Conservation (phyloP, 2,329 filamentous ascomycete genomes). For the Aspergillus ochraceoroseus region DNA sequence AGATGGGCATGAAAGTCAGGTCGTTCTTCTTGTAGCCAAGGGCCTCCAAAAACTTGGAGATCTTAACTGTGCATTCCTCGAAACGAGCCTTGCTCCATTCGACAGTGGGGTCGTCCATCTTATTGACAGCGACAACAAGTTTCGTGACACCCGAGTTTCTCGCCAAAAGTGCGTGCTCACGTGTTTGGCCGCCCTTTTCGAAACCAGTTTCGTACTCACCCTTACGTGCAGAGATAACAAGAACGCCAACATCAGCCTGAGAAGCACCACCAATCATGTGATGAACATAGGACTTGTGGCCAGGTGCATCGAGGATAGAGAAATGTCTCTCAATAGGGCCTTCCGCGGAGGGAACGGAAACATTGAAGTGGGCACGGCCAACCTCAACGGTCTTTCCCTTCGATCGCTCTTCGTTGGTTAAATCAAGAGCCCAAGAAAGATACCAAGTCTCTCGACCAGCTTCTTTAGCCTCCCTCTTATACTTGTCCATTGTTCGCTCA, state of each 20-base stretch:
- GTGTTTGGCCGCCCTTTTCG: conserved; percentile 90
- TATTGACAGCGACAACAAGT: conserved; percentile 91
- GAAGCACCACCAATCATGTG: conserved; percentile 97
- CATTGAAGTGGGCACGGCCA: conserved; percentile 92
- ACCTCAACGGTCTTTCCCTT: conserved; percentile 99
- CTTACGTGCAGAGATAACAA: conserved; percentile 94
- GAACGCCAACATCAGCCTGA: conserved; percentile 86
- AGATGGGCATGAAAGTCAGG: conserved; percentile 92
- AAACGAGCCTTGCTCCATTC: conserved; percentile 92
- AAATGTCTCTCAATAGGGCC: conserved; percentile 77
- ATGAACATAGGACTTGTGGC: conserved; percentile 96
- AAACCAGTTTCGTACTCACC: conserved; percentile 99
- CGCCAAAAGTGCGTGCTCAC: conserved; percentile 95
- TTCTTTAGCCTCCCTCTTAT: conserved; percentile 94
- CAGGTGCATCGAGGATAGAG: conserved; percentile 92
- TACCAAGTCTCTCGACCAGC: conserved; percentile 98
- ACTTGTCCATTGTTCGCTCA: conserved; percentile 95
- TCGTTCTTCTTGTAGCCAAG: conserved; percentile 96
- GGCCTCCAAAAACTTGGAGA: conserved; percentile 80
- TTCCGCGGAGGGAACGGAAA: conserved; percentile 42
- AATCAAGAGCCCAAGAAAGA: conserved; percentile 93
- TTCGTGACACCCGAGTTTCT: conserved; percentile 99
- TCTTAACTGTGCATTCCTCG: conserved; percentile 87
- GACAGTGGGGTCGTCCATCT: conserved; percentile 98
- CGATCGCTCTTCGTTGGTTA: conserved; percentile 91